Evolutionary conservation across 78 protist genomes (phyloP), one percentile per base, ranked within the genome.

Genomic region (Tieghemostelium lacteum): DNA sequence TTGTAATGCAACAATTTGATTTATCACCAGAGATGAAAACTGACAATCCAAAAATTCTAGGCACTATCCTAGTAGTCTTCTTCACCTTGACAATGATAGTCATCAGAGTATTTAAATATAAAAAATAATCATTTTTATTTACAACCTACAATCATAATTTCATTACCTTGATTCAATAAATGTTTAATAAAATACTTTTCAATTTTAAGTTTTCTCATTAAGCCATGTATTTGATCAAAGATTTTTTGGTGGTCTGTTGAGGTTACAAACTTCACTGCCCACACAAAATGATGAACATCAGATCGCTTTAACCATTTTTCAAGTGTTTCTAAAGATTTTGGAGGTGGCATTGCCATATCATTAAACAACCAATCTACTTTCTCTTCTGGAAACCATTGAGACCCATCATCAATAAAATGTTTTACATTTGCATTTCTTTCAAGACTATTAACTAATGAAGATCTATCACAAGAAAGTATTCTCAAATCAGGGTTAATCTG

Each of bases 141-240:
- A 10, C n/a, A 45, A 37, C 91, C 91, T 33, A 83, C 60, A 19
- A 83, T 57, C 28, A 69, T 70, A 2, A 83, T 26, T 83, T 83
- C 91, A 69, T 83, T 83, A n/a, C 91, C 91, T 36, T 83, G 91
- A 83, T 83, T 26, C 2, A 45, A 12, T 16, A 83, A 20, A 69
- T 83, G 76, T 60, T 73, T 66, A n/a, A 69, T 61, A 22, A 5
- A 58, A 33, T 69, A 83, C 17, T 31, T 40, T 54, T 17, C 26
- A 37, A 73, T 57, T 34, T 55, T 58, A 45, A 69, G 29, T 37
- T 60, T 60, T 39, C 31, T 33, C 91, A 83, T 83, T 16, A 83
- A 28, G 4, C 29, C 17, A 2, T 34, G 1, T 4, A 22, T 26
- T 16, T 40, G 7, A 3, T 45, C 26, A 28, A 45, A n/a, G 10